A percentile compares a stretch with the other conserved stretches of the same genome.
phyloP scores from a whole-genome alignment of 176 grass and related monocot species.

The Aegilops bicornis region DNA sequence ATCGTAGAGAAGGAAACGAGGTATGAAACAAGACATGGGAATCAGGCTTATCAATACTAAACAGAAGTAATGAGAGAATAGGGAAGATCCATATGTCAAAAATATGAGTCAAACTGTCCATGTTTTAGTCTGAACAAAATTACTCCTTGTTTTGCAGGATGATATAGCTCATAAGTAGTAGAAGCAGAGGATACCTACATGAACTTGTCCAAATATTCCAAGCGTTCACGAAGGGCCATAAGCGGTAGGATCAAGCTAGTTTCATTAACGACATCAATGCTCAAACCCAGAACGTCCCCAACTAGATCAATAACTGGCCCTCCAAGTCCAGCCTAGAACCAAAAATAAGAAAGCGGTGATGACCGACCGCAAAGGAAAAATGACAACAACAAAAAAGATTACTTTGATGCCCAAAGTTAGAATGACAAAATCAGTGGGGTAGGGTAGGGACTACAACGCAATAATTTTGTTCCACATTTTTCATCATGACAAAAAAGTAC shows the following conservation, averaged over 20 bases:
- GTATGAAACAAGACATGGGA: background rate
- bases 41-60: background rate
- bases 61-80: background rate
- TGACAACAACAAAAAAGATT: no score
- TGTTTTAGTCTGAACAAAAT: background rate
- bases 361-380: background rate
- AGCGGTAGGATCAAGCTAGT: background rate
- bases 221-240: background rate
- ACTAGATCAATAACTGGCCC: background rate
- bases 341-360: background rate
- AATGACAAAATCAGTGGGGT: background rate
- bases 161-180: background rate
- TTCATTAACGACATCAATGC: background rate
- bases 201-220: background rate
- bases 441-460: background rate
- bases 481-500: no score
- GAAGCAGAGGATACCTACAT: background rate
- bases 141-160: background rate
- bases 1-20: background rate
- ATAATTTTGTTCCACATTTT: no score
- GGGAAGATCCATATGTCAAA: background rate
- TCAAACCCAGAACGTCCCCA: background rate
- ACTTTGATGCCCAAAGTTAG: background rate
- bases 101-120: background rate
- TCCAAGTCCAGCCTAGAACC: slow-evolving; percentile 36